These are phyloP conservation scores for Gonium pectorale DNA, from an alignment of 139 green algal genomes.

Conservation along the genomic window DNA sequence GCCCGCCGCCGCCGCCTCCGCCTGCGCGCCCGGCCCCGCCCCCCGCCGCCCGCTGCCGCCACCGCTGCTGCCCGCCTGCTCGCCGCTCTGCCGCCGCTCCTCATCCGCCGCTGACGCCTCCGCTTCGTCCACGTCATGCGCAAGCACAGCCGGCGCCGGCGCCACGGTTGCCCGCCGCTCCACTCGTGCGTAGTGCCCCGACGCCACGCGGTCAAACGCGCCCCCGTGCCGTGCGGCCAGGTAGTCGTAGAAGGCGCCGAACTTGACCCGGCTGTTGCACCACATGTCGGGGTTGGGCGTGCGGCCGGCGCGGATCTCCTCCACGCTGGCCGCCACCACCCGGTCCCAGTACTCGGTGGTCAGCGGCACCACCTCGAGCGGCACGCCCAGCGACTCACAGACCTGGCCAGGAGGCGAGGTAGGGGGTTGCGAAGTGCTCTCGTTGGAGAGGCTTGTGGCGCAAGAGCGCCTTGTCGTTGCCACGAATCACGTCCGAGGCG, in stretches of 20 bases:
- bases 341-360: slow-evolving; percentile 91
- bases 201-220: slow-evolving; percentile 46
- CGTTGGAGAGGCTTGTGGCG: no score
- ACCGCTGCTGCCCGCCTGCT: background rate
- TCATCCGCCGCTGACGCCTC: background rate
- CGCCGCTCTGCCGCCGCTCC: background rate
- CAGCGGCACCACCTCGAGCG: slow-evolving; percentile 86
- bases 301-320: slow-evolving; percentile 86
- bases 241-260: slow-evolving; percentile 89
- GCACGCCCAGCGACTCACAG: slow-evolving; percentile 76
- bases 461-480: no score
- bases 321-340: slow-evolving; percentile 89
- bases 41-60: background rate
- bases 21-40: background rate
- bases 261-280: slow-evolving; percentile 90
- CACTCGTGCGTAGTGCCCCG: slow-evolving; percentile 60
- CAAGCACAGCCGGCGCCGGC: background rate
- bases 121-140: background rate
- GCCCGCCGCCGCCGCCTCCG: background rate
- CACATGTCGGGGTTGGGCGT: slow-evolving; percentile 99
- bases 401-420: slow-evolving; percentile 60
- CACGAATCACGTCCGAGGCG: no score
- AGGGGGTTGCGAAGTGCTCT: no score
- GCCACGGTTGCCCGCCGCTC: background rate
- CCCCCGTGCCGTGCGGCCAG: slow-evolving; percentile 67